Conservation (phyloP, 768 basidiomycete species). For the Boletus rufocinnamomeus region DNA sequence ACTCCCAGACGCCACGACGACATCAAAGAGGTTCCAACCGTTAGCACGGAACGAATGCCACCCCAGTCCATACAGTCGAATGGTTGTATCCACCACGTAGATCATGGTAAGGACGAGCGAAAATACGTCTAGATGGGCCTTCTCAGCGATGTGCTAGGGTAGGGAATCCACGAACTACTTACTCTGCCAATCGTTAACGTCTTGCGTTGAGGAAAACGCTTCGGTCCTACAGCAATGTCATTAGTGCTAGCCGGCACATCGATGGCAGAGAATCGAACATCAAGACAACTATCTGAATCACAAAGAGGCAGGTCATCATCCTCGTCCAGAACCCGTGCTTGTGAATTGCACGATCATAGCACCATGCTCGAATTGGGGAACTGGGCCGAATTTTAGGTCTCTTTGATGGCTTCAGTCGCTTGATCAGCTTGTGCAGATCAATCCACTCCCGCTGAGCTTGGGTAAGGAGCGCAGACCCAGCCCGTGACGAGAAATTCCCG, state of each 20-base stretch:
- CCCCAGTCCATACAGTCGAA: slow-evolving; percentile 85
- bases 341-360: slow-evolving; percentile 84
- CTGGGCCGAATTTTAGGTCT: slow-evolving; percentile 66
- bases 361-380: slow-evolving; percentile 70
- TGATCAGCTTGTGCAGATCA: slow-evolving; percentile 86
- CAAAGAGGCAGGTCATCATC: slow-evolving; percentile 74
- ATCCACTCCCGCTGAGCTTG: slow-evolving; percentile 92
- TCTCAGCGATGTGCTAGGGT: slow-evolving; percentile 12
- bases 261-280: slow-evolving; percentile 55
- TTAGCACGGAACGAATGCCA: slow-evolving; percentile 82
- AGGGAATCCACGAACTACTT: slow-evolving; percentile 25
- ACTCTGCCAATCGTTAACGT: slow-evolving; percentile 64
- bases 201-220: slow-evolving; percentile 58
- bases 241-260: background rate
- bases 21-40: slow-evolving; percentile 94
- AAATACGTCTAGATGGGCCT: slow-evolving; percentile 56
- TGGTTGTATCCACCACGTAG: slow-evolving; percentile 73
- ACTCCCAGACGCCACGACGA: slow-evolving; percentile 77
- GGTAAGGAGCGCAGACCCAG: slow-evolving; percentile 84
- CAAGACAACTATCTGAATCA: slow-evolving; percentile 78
- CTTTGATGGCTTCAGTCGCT: slow-evolving; percentile 82
- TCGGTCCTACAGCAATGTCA: slow-evolving; percentile 61
- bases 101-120: slow-evolving; percentile 73
- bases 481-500: slow-evolving; percentile 84
- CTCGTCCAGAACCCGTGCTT: slow-evolving; percentile 95